phyloP scores from a whole-genome alignment of 352 stramenopile species.

The Pythium angustatum region DNA sequence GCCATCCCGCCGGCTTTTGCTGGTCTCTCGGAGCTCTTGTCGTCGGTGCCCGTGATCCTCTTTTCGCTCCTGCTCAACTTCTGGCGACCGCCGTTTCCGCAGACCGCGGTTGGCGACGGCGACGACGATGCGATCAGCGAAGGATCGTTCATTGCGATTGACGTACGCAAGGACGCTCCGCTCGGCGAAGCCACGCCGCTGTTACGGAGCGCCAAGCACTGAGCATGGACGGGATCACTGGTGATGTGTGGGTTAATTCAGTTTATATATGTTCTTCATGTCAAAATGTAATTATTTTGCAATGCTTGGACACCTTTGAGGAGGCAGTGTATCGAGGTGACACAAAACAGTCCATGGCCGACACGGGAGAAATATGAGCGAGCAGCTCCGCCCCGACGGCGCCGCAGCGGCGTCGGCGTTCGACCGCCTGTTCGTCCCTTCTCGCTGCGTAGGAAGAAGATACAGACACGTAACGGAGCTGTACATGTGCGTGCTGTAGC shows the following conservation, averaged over 20 bases:
- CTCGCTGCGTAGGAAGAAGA: neutral
- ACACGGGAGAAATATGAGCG: too few species aligned
- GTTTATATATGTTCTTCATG: too few species aligned
- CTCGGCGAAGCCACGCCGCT: constrained; percentile 17
- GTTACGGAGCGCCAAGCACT: too few species aligned
- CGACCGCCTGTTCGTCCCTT: constrained; percentile 17
- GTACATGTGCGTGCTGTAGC: neutral
- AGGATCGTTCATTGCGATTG: constrained; percentile 19
- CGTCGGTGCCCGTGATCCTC: constrained; percentile 76
- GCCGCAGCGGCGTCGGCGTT: constrained; percentile 7
- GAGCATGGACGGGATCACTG: too few species aligned
- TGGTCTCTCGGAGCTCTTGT: constrained; percentile 70
- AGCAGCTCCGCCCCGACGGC: too few species aligned
- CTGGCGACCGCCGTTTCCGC: constrained; percentile 53
- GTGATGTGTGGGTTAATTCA: too few species aligned
- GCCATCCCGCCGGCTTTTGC: constrained; percentile 68
- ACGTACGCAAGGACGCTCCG: constrained; percentile 15
- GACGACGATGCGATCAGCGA: constrained; percentile 15
- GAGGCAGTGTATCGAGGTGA: too few species aligned
- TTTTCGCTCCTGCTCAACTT: constrained; percentile 73
- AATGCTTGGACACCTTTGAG: too few species aligned
- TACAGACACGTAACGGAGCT: neutral
- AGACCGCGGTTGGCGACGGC: constrained; percentile 18
- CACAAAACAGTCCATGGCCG: too few species aligned
- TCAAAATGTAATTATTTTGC: too few species aligned